Evolutionary conservation across 176 grass and related monocot genomes (phyloP).

Genomic region (Canna indica): DNA sequence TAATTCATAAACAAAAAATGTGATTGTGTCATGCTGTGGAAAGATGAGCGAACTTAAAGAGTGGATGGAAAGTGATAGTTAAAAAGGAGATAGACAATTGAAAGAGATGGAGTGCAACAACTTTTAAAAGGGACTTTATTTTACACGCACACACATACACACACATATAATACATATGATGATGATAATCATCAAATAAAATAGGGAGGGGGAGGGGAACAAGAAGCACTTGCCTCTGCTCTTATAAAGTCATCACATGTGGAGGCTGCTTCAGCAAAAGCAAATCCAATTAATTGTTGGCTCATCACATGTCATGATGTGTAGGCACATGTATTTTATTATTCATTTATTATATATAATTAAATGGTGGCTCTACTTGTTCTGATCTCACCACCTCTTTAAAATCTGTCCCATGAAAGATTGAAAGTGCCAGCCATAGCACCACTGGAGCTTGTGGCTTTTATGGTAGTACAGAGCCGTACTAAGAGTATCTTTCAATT

Average conservation of each 20-base stretch:
- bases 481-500: too few relatives aligned
- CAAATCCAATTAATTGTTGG: neutral
- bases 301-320: neutral
- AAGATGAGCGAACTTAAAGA: too few relatives aligned
- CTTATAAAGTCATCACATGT: neutral
- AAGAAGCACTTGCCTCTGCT: neutral
- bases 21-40: too few relatives aligned
- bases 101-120: neutral
- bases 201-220: neutral
- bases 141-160: too few relatives aligned
- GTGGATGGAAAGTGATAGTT: conserved; percentile 3
- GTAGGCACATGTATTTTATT: neutral
- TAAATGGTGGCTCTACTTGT: neutral
- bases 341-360: too few relatives aligned
- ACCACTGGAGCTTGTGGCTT: too few relatives aligned
- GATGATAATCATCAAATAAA: neutral
- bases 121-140: neutral
- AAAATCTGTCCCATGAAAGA: too few relatives aligned
- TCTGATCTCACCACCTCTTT: neutral
- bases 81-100: conserved; percentile 1
- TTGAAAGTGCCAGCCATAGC: too few relatives aligned
- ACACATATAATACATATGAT: too few relatives aligned
- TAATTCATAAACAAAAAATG: too few relatives aligned
- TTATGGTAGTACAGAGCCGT: neutral
- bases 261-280: neutral